Base-by-base conservation (phyloP, 257 asterid species). In the Gardenia jasminoides region DNA sequence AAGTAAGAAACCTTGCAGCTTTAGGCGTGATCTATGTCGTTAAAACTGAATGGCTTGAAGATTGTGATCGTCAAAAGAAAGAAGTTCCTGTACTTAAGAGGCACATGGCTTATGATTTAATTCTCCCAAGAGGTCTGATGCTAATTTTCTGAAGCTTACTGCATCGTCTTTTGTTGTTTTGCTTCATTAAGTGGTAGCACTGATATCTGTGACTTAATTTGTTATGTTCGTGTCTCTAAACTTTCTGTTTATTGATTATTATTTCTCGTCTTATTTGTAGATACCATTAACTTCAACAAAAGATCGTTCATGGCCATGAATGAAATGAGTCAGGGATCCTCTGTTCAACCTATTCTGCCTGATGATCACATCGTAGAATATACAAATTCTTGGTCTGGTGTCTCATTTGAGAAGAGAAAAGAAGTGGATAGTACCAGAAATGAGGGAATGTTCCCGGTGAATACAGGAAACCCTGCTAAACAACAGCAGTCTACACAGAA, bases 31-130 rank as follows among this genome's bases (percentile, higher is more conserved):
- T 90, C 72, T 83, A 82, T 76, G 91, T 93, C 56, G 97, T 96
- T 56, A 93, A 89, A 85, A 76, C 90, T 77, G 81, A 81, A 74
- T 96, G 99, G 99, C 97, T 96, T 78, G 97, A 92, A 86, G 97
- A 96, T 75, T 93, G 99, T 84, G 85, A 80, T 82, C 82, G 73
- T 43, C 85, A 79, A 83, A 93, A 86, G 89, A 93, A 91, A 77
- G 99, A 96, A 85, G 86, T 90, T 84, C 88, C 93, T 81, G 97
- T 96, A 26, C 90, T 83, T 76, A 88, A 85, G 83, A 85, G 87
- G 84, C 99, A 96, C 85, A 92, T 90, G 78, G 97, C 98, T 83
- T 81, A 88, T 86, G 96, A 96, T 88, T 70, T 93, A 70, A 92
- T 96, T 85, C 91, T 93, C 80, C 99, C 96, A 39, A 96, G 87